These are phyloP conservation scores for Daldinia caldariorum DNA, from an alignment of 495 filamentous ascomycete species.

Conservation along the genomic window DNA sequence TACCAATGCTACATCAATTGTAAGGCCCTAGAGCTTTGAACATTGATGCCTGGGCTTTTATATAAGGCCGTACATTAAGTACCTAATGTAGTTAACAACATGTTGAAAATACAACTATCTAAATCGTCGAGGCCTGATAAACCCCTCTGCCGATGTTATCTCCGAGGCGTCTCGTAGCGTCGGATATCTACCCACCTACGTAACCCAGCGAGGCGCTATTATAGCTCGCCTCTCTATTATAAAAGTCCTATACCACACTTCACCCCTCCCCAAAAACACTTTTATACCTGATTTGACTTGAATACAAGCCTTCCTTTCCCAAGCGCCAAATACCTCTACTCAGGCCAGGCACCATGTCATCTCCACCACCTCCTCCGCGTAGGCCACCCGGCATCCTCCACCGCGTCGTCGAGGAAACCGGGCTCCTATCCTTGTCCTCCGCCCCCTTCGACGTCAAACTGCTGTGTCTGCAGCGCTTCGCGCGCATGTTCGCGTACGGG, in stretches of 20 bases:
- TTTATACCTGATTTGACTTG: neutral
- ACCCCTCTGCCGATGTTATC: slow-evolving; percentile 1
- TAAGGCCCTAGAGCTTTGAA: too few relatives aligned
- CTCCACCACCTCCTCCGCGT: neutral
- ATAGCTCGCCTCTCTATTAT: neutral
- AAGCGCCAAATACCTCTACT: neutral
- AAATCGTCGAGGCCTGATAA: neutral
- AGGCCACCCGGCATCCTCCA: slow-evolving; percentile 2
- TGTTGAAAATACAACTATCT: neutral
- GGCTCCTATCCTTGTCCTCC: slow-evolving; percentile 59
- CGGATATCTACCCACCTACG: neutral
- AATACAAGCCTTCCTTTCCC: neutral
- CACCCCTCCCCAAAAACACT: neutral
- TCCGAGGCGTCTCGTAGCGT: slow-evolving; percentile 2
- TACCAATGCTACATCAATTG: neutral
- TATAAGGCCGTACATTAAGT: neutral
- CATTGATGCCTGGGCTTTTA: neutral
- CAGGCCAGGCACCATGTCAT: neutral
- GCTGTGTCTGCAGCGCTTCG: slow-evolving; percentile 75
- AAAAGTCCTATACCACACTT: too few relatives aligned
- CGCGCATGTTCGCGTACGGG: slow-evolving; percentile 62
- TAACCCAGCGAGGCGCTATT: neutral
- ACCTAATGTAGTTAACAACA: neutral
- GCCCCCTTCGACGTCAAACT: slow-evolving; percentile 73
- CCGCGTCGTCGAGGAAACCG: slow-evolving; percentile 31